Percentiles rank a stretch among this genome's conserved stretches.
These are phyloP conservation scores for Chionographis japonica DNA, from an alignment of 106 monocot species.

Conservation along the genomic window DNA sequence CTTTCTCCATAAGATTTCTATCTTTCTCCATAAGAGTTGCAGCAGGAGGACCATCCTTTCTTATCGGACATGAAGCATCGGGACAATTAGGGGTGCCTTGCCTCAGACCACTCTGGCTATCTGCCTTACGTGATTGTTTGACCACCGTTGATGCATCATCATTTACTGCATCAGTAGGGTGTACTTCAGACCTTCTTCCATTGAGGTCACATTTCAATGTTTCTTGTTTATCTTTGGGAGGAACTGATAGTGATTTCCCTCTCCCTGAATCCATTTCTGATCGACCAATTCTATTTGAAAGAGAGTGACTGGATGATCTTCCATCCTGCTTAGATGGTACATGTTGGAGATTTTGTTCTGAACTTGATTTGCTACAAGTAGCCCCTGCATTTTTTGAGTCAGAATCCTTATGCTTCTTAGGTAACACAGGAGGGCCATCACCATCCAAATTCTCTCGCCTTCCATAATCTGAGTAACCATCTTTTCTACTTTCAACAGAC, in stretches of 20 bases:
- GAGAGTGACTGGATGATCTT: not conserved
- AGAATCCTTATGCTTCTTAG: not conserved
- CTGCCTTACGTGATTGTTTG: conserved; percentile 23
- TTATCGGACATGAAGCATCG: conserved; percentile 33
- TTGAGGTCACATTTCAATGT: not conserved
- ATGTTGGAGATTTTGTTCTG: not conserved
- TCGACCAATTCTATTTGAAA: conserved; percentile 1
- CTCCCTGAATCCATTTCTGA: conserved; percentile 10
- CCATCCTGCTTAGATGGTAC: not conserved
- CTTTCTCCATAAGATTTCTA: conserved; percentile 38
- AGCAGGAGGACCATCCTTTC: conserved; percentile 37
- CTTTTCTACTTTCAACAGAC: not conserved
- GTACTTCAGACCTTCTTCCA: conserved; percentile 2
- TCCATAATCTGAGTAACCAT: not conserved
- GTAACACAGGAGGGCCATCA: not conserved
- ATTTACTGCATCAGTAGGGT: not conserved
- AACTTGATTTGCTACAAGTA: not conserved
- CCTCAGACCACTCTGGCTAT: conserved; percentile 24
- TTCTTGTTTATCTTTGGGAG: conserved; percentile 11
- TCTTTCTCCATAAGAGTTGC: conserved; percentile 50
- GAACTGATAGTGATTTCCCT: not conserved
- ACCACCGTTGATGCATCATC: conserved; percentile 15
- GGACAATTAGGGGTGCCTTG: conserved; percentile 25
- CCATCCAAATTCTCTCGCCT: not conserved
- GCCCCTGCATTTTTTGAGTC: not conserved